These are phyloP conservation scores for Xylariaceae sp. DNA, from an alignment of 2,329 filamentous ascomycete genomes.

Conservation along the genomic window DNA sequence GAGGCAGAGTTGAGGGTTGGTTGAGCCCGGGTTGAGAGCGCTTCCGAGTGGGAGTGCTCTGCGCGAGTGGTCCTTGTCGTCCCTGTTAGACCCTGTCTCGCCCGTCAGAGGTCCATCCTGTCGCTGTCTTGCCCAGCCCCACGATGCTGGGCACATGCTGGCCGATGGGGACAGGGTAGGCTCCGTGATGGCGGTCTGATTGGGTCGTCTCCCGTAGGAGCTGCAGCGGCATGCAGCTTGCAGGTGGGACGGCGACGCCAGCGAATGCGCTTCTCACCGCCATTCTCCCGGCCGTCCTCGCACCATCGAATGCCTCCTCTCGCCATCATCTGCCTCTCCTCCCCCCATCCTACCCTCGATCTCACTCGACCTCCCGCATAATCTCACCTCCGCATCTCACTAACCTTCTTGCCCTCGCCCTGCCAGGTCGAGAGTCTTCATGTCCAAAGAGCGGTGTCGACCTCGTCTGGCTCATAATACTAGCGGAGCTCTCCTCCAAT, in stretches of 20 bases:
- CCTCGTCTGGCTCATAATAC: conserved; percentile 42
- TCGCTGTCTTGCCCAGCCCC: too few relatives aligned
- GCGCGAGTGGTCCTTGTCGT: too few relatives aligned
- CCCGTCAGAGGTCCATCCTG: too few relatives aligned
- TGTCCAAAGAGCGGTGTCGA: conserved; percentile 44
- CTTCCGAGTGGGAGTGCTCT: too few relatives aligned
- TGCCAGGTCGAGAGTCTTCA: conserved; percentile 22
- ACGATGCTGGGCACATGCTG: background rate
- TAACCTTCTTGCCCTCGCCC: conserved; percentile 21
- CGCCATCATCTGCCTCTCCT: conserved; percentile 19
- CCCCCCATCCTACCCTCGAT: conserved; percentile 29
- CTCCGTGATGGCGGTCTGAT: conserved; percentile 16
- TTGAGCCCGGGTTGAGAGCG: too few relatives aligned
- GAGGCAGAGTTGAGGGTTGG: too few relatives aligned
- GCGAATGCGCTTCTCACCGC: conserved; percentile 31
- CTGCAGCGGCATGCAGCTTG: conserved; percentile 26
- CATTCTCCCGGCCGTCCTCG: conserved; percentile 31
- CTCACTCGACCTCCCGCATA: conserved; percentile 30
- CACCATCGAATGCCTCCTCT: conserved; percentile 27
- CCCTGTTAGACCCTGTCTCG: too few relatives aligned
- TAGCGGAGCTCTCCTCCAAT: conserved; percentile 39
- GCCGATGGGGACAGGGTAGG: conserved; percentile 9
- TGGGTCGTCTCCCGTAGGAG: conserved; percentile 12
- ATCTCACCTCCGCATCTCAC: conserved; percentile 31
- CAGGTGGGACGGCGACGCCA: conserved; percentile 32